Base-by-base conservation (phyloP, 768 basidiomycete species). In the Goffeauzyma gilvescens region DNA sequence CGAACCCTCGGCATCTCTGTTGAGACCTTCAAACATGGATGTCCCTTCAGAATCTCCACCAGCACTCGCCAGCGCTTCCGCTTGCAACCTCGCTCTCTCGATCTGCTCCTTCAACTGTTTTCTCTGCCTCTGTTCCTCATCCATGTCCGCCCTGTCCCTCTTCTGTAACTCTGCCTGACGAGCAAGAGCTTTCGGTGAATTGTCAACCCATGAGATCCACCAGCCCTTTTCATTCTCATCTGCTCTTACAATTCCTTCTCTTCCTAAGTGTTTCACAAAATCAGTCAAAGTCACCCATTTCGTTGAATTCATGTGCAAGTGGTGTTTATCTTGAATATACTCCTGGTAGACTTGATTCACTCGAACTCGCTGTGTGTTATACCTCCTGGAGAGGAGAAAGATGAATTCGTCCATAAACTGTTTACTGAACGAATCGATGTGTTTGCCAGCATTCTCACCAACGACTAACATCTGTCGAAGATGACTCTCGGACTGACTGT, bases 191-290 rank as follows among this genome's bases (percentile, higher is more conserved):
- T 86, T 83, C 12, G 93, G 93, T 44, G 81, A 82, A 64, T 73
- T 95, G 64, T 98, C 93, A 41, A 98, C 82, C 93, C 93, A 98
- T 26, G 79, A 76, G 48, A 98, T 72, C 63, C 89, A 98, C 78
- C 83, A 87, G 1, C 93, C 93, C 67, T 98, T 93, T 67, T 96
- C 93, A 33, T 86, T 95, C 67, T 96, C 90, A 58, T 96, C 93
- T 21, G 93, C 93, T 50, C 82, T 75, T 4, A 79, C 83, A 42
- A 93, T 69, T 25, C 93, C 89, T 1, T 70, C 67, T 27, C 84
- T 71, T 2, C 90, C 89, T 23, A 98, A 71, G 54, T 86, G 75
- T 64, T 90, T 87, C 52, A 74, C 70, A 52, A 96, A 98, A 62
- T 90, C 90, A n/a, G 84, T 83, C 55, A 96, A 72, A 10, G 93